A percentile compares a stretch with the other conserved stretches of the same genome.
phyloP scores from a whole-genome alignment of 345 rosid species.

The Melastoma malabathricum region DNA sequence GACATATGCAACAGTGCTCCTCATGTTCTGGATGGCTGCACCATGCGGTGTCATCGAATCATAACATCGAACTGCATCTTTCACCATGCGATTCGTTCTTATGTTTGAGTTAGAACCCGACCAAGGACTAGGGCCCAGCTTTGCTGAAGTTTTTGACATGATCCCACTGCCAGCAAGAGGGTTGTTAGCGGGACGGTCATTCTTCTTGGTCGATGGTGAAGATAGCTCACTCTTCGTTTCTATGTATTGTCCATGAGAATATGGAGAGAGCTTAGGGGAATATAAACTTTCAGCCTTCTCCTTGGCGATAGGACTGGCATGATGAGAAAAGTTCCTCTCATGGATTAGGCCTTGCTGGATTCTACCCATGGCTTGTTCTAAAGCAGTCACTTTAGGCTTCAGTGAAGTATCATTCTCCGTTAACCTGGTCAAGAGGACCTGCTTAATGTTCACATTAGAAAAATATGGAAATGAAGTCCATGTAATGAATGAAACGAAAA shows the following conservation, averaged over 20 bases:
- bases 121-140: slow-evolving; percentile 33
- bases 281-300: slow-evolving; percentile 38
- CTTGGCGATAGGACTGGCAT: slow-evolving; percentile 25
- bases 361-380: slow-evolving; percentile 59
- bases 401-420: slow-evolving; percentile 50
- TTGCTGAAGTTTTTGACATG: slow-evolving; percentile 8
- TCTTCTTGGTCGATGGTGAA: slow-evolving; percentile 30
- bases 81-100: slow-evolving; percentile 22
- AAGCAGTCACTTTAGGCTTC: slow-evolving; percentile 59
- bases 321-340: slow-evolving; percentile 25
- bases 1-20: too few species aligned
- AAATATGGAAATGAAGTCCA: too few species aligned
- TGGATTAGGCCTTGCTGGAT: slow-evolving; percentile 29
- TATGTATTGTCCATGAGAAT: slow-evolving; percentile 54
- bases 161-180: too few species aligned
- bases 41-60: too few species aligned
- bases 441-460: slow-evolving; percentile 7
- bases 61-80: slow-evolving; percentile 22
- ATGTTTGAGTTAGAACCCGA: slow-evolving; percentile 19
- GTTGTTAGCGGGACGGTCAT: slow-evolving; percentile 5
- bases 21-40: too few species aligned
- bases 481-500: too few species aligned
- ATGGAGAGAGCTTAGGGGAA: slow-evolving; percentile 55
- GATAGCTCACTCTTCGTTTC: slow-evolving; percentile 40
- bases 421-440: slow-evolving; percentile 60